Conservation (phyloP, 225 moss, liverwort and hornwort genomes). For the Pseudoscleropodium purum region DNA sequence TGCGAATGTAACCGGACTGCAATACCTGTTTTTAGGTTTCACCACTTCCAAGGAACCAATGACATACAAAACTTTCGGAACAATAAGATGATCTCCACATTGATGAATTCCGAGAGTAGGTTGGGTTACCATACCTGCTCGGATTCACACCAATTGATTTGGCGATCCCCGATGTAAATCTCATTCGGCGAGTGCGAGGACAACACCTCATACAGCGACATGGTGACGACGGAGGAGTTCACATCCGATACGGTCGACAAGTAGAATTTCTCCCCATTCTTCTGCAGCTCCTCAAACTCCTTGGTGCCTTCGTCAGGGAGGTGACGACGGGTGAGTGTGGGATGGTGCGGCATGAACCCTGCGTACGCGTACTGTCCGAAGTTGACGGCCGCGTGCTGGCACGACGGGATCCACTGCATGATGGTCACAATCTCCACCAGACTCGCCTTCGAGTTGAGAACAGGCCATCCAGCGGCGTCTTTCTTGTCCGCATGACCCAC, state of each 20-base stretch:
- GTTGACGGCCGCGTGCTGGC: slow-evolving; percentile 49
- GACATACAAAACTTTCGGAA: not conserved
- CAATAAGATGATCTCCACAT: not conserved
- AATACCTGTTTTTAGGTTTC: not conserved
- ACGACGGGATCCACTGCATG: slow-evolving; percentile 45
- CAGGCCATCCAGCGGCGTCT: slow-evolving; percentile 47
- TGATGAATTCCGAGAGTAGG: not conserved
- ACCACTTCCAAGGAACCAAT: not conserved
- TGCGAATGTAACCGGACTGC: not conserved
- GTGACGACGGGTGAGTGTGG: slow-evolving; percentile 18
- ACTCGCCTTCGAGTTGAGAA: slow-evolving; percentile 18
- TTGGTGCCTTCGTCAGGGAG: slow-evolving; percentile 33
- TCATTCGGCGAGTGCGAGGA: slow-evolving; percentile 47
- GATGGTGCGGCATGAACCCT: slow-evolving; percentile 51
- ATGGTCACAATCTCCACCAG: slow-evolving; percentile 29
- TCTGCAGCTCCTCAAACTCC: slow-evolving; percentile 25
- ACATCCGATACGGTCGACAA: slow-evolving; percentile 24
- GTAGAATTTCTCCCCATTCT: slow-evolving; percentile 27
- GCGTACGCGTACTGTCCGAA: slow-evolving; percentile 66
- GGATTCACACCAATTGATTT: slow-evolving; percentile 20
- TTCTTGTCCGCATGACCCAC: slow-evolving; percentile 42
- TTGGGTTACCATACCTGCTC: slow-evolving; percentile 1
- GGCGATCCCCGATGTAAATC: slow-evolving; percentile 29
- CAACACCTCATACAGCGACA: slow-evolving; percentile 48
- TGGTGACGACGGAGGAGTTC: not conserved